Base-by-base conservation (phyloP, 78 protist species). In the Dictyostelium firmibasis region DNA sequence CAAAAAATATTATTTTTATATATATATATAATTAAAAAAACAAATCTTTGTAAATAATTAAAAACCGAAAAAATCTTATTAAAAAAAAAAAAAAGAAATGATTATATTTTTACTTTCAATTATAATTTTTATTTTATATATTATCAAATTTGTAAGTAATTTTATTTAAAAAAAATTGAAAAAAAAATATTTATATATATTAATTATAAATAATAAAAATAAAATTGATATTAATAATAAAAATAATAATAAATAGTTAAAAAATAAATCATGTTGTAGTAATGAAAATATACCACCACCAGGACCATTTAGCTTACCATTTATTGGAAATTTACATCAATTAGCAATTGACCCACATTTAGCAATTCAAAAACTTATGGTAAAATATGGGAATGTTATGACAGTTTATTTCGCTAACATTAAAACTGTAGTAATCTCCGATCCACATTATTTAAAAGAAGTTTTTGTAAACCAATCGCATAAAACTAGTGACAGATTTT, bases 401-500 rank as follows among this genome's bases (percentile, higher is more conserved):
- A 81, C 87, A 18, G 9, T 89, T 23, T 81, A 27, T 70, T 44
- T 89, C 7, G 94, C 86, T 31, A 81, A 78, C 13, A 36, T 89
- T 6, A 75, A 53, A 36, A 86, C 83, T 3, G 85, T 86, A 1
- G 82, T 86, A 5, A 69, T 86, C 4, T 38, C 47, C 16, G 85
- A 77, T 76, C 92, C 92, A 76, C 27, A 86, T 14, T 86, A 77
- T 60, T 36, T 86, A 7, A 86, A 60, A 67, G 88, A 89, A 50
- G 87, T 89, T 29, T 57, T 89, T 70, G 82, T 89, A 29, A 38
- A 64, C 4, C 94, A 89, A 81, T 89, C 94, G 1, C 60, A 89
- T 6, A 36, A 64, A 9, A 47, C 83, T 6, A 81, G 82, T 27
- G 83, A 89, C 81, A 36, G 94, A 64, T 89, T 36, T 27, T 31